Evolutionary conservation across 257 asterid genomes (phyloP).

Genomic region (Lavandula angustifolia): DNA sequence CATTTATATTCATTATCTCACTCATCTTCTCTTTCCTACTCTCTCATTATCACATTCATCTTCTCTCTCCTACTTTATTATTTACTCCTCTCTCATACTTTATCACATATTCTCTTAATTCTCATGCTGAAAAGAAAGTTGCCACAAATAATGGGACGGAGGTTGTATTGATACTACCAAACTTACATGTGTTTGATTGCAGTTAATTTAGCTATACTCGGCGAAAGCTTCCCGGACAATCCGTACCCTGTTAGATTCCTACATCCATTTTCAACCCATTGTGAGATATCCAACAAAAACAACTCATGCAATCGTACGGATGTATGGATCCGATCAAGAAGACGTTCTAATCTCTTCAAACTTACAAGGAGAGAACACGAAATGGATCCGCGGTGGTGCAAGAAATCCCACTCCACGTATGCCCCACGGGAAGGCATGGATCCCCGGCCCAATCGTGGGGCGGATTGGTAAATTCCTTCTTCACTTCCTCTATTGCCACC

Average conservation of each 20-base stretch:
- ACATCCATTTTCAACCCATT: neutral
- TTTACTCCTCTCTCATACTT: no score
- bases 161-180: neutral
- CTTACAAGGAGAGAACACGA: constrained; percentile 69
- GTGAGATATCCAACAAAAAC: no score
- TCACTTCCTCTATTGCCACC: constrained; percentile 59
- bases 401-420: constrained; percentile 71
- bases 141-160: no score
- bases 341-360: neutral
- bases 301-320: no score
- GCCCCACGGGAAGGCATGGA: constrained; percentile 72
- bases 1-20: no score
- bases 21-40: no score
- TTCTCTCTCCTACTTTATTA: no score
- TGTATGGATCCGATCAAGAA: no score
- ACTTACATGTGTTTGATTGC: constrained; percentile 73
- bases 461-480: constrained; percentile 32
- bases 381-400: constrained; percentile 43
- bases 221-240: constrained; percentile 59
- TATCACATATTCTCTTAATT: no score
- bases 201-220: constrained; percentile 53
- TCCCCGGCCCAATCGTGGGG: constrained; percentile 89
- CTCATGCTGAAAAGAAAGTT: no score
- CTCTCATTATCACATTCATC: no score
- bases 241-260: constrained; percentile 75